Percentiles rank a stretch among this genome's conserved stretches.
phyloP scores from a whole-genome alignment of 768 basidiomycete species.

The Gelatoporia subvermispora region DNA sequence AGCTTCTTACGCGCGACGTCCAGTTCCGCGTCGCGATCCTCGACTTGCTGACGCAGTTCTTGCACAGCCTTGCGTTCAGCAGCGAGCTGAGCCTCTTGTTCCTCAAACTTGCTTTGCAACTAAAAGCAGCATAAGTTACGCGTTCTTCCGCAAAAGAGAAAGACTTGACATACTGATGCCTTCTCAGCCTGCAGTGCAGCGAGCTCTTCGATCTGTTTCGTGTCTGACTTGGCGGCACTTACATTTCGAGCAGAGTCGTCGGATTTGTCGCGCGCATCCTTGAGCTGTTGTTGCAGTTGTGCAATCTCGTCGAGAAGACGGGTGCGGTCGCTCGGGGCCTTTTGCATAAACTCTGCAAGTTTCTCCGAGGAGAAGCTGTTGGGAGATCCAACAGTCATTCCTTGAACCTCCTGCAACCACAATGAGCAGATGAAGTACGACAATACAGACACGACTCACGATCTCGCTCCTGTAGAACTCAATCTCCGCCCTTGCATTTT shows the following conservation, averaged over 20 bases:
- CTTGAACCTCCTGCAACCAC: constrained; percentile 55
- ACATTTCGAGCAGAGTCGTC: constrained; percentile 13
- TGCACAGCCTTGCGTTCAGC: constrained; percentile 27
- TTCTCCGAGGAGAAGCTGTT: constrained; percentile 30
- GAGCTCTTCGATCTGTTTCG: constrained; percentile 6
- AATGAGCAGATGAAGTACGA: not conserved
- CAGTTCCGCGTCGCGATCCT: constrained; percentile 44
- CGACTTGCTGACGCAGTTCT: constrained; percentile 28
- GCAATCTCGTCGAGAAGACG: constrained; percentile 53
- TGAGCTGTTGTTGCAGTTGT: constrained; percentile 45
- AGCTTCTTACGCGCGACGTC: constrained; percentile 52
- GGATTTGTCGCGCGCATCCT: constrained; percentile 30
- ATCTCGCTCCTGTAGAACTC: constrained; percentile 73
- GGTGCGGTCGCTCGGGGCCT: constrained; percentile 45
- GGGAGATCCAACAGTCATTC: constrained; percentile 36
- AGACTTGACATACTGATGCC: constrained; percentile 7
- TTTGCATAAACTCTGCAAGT: constrained; percentile 42
- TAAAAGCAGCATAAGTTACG: not conserved
- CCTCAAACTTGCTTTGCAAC: constrained; percentile 19
- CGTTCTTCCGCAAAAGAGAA: not conserved
- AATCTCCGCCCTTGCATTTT: constrained; percentile 87
- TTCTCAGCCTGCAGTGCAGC: constrained; percentile 10
- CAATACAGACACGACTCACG: constrained; percentile 41
- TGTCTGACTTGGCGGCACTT: not conserved
- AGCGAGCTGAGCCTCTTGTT: constrained; percentile 25